Evolutionary conservation across 177 flowering plant species (phyloP).

Genomic region (Vitis hybrid): DNA sequence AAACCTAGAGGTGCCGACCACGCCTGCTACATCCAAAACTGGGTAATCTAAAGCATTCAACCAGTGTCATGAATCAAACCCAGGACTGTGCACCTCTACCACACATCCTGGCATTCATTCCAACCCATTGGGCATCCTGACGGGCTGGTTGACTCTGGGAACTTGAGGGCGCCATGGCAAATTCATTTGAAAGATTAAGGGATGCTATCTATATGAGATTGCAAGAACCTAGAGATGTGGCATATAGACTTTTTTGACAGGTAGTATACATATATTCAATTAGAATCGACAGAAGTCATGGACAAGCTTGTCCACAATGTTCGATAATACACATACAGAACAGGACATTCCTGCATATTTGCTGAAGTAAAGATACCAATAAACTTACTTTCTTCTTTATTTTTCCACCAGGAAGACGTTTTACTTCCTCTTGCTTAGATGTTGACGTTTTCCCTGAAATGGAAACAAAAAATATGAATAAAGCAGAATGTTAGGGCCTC

Average conservation of each 20-base stretch:
- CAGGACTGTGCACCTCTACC: too few species aligned
- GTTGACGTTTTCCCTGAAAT: conserved; percentile 46
- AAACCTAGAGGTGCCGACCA: too few species aligned
- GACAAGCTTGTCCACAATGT: not conserved
- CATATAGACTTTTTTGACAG: not conserved
- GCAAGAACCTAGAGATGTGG: too few species aligned
- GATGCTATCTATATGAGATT: too few species aligned
- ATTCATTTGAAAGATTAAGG: too few species aligned
- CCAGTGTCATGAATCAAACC: too few species aligned
- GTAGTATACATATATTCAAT: not conserved
- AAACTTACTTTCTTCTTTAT: conserved; percentile 77
- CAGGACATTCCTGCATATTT: not conserved
- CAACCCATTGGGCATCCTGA: too few species aligned
- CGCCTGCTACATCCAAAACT: too few species aligned
- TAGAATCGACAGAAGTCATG: not conserved
- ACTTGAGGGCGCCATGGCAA: too few species aligned
- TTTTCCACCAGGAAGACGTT: conserved; percentile 97
- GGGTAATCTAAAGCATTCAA: too few species aligned
- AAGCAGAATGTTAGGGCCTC: not conserved
- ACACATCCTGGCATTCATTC: too few species aligned
- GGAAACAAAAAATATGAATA: not conserved
- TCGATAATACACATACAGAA: not conserved
- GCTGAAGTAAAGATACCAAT: not conserved
- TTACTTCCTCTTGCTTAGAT: conserved; percentile 77
- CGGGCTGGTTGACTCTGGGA: too few species aligned